Conservation (phyloP, 148 eudicot genomes). For the Arctostaphylos glauca region DNA sequence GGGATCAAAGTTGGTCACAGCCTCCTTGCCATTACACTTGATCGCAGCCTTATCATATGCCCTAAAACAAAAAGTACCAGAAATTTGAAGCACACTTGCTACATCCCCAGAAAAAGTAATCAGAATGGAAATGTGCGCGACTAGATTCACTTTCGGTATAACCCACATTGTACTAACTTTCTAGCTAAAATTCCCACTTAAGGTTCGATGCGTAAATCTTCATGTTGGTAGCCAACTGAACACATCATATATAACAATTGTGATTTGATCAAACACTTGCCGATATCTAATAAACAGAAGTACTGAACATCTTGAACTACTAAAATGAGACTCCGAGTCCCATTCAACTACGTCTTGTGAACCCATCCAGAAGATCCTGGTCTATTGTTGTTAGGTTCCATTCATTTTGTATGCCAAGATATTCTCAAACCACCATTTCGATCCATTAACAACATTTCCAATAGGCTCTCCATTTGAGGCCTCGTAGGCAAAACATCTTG, state of each 20-base stretch:
- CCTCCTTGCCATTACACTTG: constrained; percentile 90
- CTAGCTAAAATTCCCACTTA: not conserved
- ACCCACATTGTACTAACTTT: not conserved
- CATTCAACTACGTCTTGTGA: not conserved
- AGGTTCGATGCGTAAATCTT: not conserved
- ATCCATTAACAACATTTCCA: too few relatives aligned
- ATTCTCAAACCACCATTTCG: too few relatives aligned
- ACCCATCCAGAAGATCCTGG: not conserved
- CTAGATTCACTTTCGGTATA: not conserved
- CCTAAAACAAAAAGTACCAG: constrained; percentile 34
- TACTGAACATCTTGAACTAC: not conserved
- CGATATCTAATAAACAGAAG: not conserved
- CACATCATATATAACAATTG: not conserved
- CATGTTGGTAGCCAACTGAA: too few relatives aligned
- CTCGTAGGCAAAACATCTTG: too few relatives aligned
- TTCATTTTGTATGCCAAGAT: not conserved
- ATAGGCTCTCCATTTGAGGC: too few relatives aligned
- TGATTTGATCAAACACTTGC: not conserved
- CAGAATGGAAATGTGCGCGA: not conserved
- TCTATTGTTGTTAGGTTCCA: not conserved
- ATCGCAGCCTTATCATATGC: constrained; percentile 97
- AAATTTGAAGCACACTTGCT: not conserved
- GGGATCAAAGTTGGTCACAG: constrained; percentile 89
- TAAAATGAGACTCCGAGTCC: not conserved
- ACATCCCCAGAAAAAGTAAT: not conserved